Evolutionary conservation across 2,329 filamentous ascomycete genomes (phyloP), one percentile per base, ranked within the genome.

Genomic region (Beauveria brongniartii): DNA sequence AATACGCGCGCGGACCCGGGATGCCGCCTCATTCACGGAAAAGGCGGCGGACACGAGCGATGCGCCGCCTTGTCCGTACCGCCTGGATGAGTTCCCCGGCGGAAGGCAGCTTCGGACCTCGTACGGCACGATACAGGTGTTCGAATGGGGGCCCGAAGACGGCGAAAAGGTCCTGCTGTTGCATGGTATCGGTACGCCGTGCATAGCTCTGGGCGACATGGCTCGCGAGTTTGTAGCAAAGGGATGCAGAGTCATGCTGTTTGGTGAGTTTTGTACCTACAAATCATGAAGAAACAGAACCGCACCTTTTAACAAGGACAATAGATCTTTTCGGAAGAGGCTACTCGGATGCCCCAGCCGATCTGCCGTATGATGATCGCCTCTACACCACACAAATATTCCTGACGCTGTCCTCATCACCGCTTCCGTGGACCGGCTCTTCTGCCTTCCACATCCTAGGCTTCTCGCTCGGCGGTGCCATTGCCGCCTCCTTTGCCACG

Each of bases 141-240:
- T 91, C 70, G 91, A 95, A 77, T 94, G 87, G 82, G 91, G 91
- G 0, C 88, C 89, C 0, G 80, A 84, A 62, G 75, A 81, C 41
- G 90, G 90, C 1, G 80, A 84, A 30, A 91, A 87, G 68, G 85
- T 93, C 1, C 75, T 95, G 16, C 75, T 95, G 28, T 74, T 95
- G 18, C 91, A 93, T 71, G 91, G 91, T 5, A 92, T 94, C 67
- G 89, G 85, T 55, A 94, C 90, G 6, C 91, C 91, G 0, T 86
- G 85, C 63, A 77, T 92, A 53, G 81, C 89, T 0, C 74, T 93
- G 20, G 85, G 84, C 2, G 80, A 82, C 47, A 71, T 94, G 41
- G 88, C 88, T 16, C 78, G 84, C 69, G 82, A 80, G 57, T 78
- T 95, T 56, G 89, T 82, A 1, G 74, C 76, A 7, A 79, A 78